Conservation (phyloP, 2,329 filamentous ascomycete species). For the Diaporthe sp. region DNA sequence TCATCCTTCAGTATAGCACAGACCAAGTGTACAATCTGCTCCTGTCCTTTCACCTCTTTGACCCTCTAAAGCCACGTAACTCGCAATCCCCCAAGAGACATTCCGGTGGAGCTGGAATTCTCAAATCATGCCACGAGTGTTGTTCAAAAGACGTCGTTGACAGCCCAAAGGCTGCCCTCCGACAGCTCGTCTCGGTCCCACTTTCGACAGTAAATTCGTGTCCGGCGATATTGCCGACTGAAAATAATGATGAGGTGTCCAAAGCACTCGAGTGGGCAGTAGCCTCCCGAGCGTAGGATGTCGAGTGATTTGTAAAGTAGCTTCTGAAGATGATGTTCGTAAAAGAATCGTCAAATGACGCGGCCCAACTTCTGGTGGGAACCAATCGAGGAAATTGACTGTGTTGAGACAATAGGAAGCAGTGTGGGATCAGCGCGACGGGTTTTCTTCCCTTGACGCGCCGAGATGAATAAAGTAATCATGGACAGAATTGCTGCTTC, state of each 20-base stretch:
- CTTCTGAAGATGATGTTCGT: conserved; percentile 49
- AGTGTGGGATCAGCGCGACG: neutral
- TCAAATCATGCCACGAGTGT: conserved; percentile 24
- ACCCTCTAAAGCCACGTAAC: neutral
- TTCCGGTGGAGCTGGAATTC: neutral
- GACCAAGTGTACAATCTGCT: conserved; percentile 30
- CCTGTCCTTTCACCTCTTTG: neutral
- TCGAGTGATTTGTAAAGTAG: conserved; percentile 50
- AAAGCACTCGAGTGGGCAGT: conserved; percentile 50
- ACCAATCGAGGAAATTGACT: conserved; percentile 41
- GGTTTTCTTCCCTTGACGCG: neutral
- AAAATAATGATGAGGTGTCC: conserved; percentile 51
- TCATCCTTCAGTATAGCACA: conserved; percentile 28
- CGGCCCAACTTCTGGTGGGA: conserved; percentile 42
- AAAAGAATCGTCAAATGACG: conserved; percentile 47
- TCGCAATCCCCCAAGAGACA: neutral
- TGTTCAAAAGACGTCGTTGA: conserved; percentile 30
- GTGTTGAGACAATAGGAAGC: conserved; percentile 28
- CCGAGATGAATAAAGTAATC: conserved; percentile 5
- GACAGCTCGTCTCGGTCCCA: conserved; percentile 17
- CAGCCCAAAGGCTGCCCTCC: neutral
- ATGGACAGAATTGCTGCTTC: conserved; percentile 17
- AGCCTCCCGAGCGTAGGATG: conserved; percentile 52
- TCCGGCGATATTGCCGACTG: conserved; percentile 22
- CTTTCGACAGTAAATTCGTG: conserved; percentile 33